Evolutionary conservation across 768 basidiomycete species (phyloP).

Genomic region (Harrya chromipes): DNA sequence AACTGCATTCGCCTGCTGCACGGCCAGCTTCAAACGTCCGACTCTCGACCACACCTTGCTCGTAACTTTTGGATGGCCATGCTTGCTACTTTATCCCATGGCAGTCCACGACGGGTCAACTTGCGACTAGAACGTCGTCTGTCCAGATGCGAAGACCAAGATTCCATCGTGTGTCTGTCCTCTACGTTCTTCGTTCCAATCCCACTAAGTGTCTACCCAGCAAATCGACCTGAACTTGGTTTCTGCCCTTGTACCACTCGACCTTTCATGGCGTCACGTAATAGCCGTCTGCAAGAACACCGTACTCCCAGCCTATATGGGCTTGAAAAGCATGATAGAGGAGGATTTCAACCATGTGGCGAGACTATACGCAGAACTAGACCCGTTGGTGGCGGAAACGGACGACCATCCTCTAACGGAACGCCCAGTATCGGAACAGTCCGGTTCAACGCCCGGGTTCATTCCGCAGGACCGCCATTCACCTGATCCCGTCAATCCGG

Average conservation of each 20-base stretch:
- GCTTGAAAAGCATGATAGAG: constrained; percentile 16
- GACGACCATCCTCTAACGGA: background rate
- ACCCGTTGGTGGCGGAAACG: constrained; percentile 17
- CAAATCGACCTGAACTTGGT: constrained; percentile 9
- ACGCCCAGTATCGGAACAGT: background rate
- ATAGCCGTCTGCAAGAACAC: constrained; percentile 29
- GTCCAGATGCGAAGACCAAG: background rate
- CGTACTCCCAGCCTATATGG: constrained; percentile 34
- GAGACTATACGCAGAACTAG: constrained; percentile 42
- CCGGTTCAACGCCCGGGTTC: background rate
- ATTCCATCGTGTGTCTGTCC: constrained; percentile 13
- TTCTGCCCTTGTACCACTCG: constrained; percentile 5
- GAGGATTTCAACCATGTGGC: constrained; percentile 43
- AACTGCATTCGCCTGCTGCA: no score
- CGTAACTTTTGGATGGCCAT: no score
- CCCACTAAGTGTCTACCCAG: no score
- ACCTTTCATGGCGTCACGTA: constrained; percentile 28
- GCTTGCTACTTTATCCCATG: constrained; percentile 3
- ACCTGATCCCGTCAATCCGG: background rate
- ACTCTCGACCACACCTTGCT: no score
- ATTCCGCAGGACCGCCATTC: background rate
- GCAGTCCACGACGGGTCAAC: constrained; percentile 7
- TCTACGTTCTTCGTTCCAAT: background rate
- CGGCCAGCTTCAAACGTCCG: no score
- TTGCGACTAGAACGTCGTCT: background rate